Evolutionary conservation across 2,329 filamentous ascomycete genomes (phyloP).

Genomic region (Pseudopithomyces maydicus): DNA sequence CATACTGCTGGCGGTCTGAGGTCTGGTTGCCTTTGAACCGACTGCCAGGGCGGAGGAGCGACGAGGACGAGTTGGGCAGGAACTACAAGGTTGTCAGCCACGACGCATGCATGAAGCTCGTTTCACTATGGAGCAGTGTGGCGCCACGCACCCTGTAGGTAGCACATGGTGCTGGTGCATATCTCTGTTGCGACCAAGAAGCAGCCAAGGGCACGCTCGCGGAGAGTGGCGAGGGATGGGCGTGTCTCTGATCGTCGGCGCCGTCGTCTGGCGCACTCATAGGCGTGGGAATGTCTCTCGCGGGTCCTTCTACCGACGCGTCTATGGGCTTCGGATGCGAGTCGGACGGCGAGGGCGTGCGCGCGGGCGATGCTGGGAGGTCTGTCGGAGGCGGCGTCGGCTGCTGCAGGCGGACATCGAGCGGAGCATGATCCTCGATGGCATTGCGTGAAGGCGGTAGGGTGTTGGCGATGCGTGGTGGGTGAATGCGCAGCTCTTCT

Average conservation of each 20-base stretch:
- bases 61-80: constrained; percentile 79
- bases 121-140: background rate
- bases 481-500: constrained; percentile 43
- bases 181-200: constrained; percentile 29
- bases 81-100: constrained; percentile 56
- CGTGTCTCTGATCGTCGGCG: constrained; percentile 38
- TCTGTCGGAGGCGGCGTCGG: constrained; percentile 43
- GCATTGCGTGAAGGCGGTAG: constrained; percentile 21
- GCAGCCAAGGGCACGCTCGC: constrained; percentile 24
- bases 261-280: constrained; percentile 43
- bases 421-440: constrained; percentile 20
- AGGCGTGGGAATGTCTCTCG: constrained; percentile 45
- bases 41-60: constrained; percentile 84
- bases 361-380: constrained; percentile 22
- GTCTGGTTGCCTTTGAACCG: constrained; percentile 89
- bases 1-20: constrained; percentile 90
- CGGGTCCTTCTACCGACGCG: constrained; percentile 38
- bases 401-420: constrained; percentile 34
- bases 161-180: constrained; percentile 39
- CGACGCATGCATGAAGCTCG: background rate
- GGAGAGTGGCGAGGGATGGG: constrained; percentile 41
- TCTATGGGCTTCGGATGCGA: constrained; percentile 36
- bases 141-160: constrained; percentile 37
- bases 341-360: constrained; percentile 24
- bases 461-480: constrained; percentile 38